These are phyloP conservation scores for Tetrahymena borealis DNA, from an alignment of 73 alveolate species.

Conservation along the genomic window DNA sequence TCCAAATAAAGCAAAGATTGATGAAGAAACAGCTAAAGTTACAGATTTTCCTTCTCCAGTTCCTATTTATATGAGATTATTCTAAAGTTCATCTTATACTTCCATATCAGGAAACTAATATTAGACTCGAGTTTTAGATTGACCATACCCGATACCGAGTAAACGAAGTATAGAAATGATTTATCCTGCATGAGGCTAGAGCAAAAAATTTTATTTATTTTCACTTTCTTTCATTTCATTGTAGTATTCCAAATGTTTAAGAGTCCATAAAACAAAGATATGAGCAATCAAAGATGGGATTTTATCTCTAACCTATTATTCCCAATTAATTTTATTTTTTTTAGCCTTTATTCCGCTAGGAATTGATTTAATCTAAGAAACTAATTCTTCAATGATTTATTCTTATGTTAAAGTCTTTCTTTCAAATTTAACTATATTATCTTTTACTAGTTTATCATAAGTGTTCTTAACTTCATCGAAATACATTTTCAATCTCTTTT, in stretches of 20 bases:
- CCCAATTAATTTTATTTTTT: not conserved
- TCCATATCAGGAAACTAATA: no score
- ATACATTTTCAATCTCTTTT: not conserved
- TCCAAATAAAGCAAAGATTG: not conserved
- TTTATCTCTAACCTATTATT: not conserved
- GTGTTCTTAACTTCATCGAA: not conserved
- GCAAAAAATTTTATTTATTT: not conserved
- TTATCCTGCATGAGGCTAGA: not conserved
- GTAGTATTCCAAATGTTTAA: not conserved
- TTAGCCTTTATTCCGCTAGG: not conserved
- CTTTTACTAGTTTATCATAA: not conserved
- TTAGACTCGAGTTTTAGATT: no score
- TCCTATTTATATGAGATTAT: not conserved
- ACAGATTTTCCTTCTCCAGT: constrained; percentile 28
- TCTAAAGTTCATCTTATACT: not conserved
- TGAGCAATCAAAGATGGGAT: not conserved
- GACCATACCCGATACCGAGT: not conserved
- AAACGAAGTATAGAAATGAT: not conserved
- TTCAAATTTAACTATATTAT: not conserved
- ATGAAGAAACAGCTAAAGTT: not conserved
- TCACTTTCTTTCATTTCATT: not conserved
- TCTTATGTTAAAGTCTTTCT: not conserved
- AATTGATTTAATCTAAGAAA: not conserved
- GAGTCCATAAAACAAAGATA: not conserved
- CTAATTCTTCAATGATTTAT: not conserved